A percentile compares a stretch with the other conserved stretches of the same genome.
phyloP scores from a whole-genome alignment of 108 stramenopile genomes.

The Skeletonema potamos region DNA sequence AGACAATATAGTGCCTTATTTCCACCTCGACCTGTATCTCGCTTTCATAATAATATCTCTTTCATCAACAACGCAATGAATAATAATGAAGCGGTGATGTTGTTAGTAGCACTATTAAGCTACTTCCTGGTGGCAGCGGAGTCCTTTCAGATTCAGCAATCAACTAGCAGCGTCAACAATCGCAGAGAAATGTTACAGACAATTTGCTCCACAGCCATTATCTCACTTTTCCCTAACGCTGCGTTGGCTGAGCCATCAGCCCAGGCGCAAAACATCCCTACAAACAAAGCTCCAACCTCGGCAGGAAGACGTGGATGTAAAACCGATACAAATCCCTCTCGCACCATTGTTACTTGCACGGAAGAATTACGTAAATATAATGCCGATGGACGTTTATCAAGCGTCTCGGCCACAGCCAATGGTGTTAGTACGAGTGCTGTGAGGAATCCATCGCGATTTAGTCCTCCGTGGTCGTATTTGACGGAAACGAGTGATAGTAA shows the following conservation, averaged over 20 bases:
- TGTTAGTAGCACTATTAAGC: not conserved
- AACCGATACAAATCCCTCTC: constrained; percentile 69
- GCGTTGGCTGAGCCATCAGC: not conserved
- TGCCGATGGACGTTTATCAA: constrained; percentile 60
- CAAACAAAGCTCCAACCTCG: constrained; percentile 63
- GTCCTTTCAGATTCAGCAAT: not conserved
- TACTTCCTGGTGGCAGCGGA: not conserved
- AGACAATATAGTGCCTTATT: too few relatives aligned
- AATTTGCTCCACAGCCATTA: not conserved
- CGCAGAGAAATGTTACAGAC: not conserved
- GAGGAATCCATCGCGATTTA: constrained; percentile 75
- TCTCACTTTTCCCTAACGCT: not conserved
- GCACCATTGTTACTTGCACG: constrained; percentile 69
- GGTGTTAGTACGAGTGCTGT: constrained; percentile 77
- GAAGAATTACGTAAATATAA: constrained; percentile 54
- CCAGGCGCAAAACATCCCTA: constrained; percentile 41
- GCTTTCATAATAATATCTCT: too few relatives aligned
- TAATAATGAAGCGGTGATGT: too few relatives aligned
- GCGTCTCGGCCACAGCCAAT: constrained; percentile 77
- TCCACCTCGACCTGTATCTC: too few relatives aligned
- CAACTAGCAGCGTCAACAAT: not conserved
- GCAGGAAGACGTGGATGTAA: constrained; percentile 78
- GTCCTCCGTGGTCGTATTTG: constrained; percentile 81
- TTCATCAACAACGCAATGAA: not conserved
- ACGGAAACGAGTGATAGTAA: constrained; percentile 70